Base-by-base conservation (phyloP, 257 asterid genomes). In the Osmanthus fragrans region DNA sequence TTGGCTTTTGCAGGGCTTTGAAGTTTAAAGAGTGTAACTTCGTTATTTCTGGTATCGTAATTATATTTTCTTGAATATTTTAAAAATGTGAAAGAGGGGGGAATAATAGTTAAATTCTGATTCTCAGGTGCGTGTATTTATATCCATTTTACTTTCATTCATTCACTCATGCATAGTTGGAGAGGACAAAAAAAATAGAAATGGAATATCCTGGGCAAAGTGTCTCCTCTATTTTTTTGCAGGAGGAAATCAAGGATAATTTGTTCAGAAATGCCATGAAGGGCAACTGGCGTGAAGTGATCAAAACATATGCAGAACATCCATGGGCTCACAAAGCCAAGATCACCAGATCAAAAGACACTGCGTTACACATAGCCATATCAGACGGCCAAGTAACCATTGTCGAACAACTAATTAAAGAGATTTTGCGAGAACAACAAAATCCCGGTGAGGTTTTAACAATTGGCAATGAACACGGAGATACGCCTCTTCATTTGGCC, bases 401-500 rank as follows among this genome's bases (percentile, higher is more conserved):
- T 2, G 82, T 47, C 2, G 27, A 10, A 23, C 63, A 4, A 54
- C 76, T 72, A 1, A 32, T 81, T n/a, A n/a, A 72, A 3, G 1
- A 15, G 32, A 73, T 77, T 25, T 2, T 0, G 58, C 12, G n/a
- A 33, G 39, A 23, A 6, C 21, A 18, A 0, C 3, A 7, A 21
- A 66, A 21, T 27, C 27, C 33, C 1, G 0, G 30, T 3, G 74
- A 15, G 3, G 69, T 73, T 33, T 82, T 84, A 56, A 30, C 2
- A 2, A 51, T 32, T 12, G 4, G 37, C 32, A 77, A 84, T 32
- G 83, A 80, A 7, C 75, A 9, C 3, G 86, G 84, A 0, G 63
- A 83, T 65, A 83, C 84, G 7, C 80, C 84, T 2, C 86, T 83
- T 19, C 86, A 83, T 64, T 54, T 80, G 0, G 82, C 86, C 0